Percentiles rank a stretch among this genome's conserved stretches.
Evolutionary conservation across 2,329 filamentous ascomycete species (phyloP).

Genomic region (Diaporthe citriasiana): DNA sequence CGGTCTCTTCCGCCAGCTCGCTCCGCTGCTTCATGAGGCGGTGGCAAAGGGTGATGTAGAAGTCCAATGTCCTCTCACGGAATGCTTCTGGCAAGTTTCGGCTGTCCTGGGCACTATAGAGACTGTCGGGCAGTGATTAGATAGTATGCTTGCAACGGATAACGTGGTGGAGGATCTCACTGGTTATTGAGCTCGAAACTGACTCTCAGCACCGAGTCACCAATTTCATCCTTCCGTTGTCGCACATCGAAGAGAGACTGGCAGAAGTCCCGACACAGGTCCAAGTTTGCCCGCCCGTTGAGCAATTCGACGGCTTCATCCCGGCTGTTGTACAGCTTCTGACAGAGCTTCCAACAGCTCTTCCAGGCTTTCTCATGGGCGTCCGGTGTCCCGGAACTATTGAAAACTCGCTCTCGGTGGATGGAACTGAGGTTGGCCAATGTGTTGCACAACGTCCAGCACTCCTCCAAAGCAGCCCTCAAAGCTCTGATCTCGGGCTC

Average conservation of each 20-base stretch:
- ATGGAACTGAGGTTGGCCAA: conserved; percentile 87
- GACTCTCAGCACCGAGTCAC: conserved; percentile 89
- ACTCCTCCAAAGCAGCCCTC: conserved; percentile 85
- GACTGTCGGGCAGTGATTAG: conserved; percentile 57
- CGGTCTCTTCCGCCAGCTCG: conserved; percentile 83
- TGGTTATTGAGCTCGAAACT: conserved; percentile 98
- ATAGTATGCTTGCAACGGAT: not conserved
- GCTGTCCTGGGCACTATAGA: conserved; percentile 90
- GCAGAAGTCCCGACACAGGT: conserved; percentile 92
- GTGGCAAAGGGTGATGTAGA: conserved; percentile 94
- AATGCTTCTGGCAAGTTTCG: conserved; percentile 87
- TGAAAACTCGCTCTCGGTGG: conserved; percentile 84
- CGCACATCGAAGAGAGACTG: conserved; percentile 91
- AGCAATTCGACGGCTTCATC: conserved; percentile 77
- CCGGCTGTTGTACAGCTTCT: conserved; percentile 86
- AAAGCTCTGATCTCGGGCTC: conserved; percentile 74
- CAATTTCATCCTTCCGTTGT: conserved; percentile 80
- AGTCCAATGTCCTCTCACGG: conserved; percentile 89
- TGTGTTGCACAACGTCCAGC: conserved; percentile 95
- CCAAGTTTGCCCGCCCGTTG: conserved; percentile 81
- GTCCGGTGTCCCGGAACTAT: conserved; percentile 79
- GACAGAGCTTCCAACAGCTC: conserved; percentile 93
- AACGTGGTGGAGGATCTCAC: conserved; percentile 55
- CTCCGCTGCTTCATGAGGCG: conserved; percentile 95
- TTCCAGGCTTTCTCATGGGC: conserved; percentile 92